phyloP scores from a whole-genome alignment of 345 rosid genomes.

The Moricandia moricandioides region DNA sequence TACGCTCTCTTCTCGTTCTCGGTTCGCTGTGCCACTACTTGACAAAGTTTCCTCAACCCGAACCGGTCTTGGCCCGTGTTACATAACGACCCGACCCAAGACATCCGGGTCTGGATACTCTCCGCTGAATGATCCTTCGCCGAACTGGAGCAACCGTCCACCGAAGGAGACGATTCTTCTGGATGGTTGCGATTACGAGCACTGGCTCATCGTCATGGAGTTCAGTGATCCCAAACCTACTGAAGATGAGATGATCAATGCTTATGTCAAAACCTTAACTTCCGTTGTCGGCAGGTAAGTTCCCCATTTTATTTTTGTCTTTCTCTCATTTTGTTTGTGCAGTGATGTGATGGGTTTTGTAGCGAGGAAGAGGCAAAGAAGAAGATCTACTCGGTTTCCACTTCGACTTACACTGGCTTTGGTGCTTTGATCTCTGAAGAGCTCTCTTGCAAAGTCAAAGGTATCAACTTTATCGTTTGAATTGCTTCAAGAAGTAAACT shows the following conservation, averaged over 20 bases:
- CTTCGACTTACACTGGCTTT: constrained; percentile 85
- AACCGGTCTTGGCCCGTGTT: constrained; percentile 33
- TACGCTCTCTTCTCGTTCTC: constrained; percentile 46
- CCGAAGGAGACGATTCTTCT: constrained; percentile 90
- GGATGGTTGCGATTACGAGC: constrained; percentile 93
- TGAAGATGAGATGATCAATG: constrained; percentile 77
- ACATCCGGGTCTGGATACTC: constrained; percentile 77
- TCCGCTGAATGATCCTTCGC: constrained; percentile 86
- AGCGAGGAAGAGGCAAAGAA: constrained; percentile 99
- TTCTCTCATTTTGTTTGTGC: background rate
- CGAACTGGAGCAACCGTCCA: constrained; percentile 90
- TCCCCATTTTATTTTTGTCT: background rate
- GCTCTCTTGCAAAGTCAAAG: constrained; percentile 87
- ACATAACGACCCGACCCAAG: constrained; percentile 49
- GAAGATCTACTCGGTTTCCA: constrained; percentile 90
- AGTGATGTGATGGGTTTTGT: constrained; percentile 4
- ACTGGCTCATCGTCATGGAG: constrained; percentile 96
- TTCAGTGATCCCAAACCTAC: constrained; percentile 73
- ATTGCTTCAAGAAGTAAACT: background rate
- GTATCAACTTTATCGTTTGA: constrained; percentile 37
- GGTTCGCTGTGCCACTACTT: constrained; percentile 47
- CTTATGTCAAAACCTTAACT: constrained; percentile 81
- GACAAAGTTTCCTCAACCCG: constrained; percentile 30
- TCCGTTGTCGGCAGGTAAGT: constrained; percentile 68
- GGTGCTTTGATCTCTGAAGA: constrained; percentile 95